Conservation (phyloP, 768 basidiomycete species). For the Lentinula aciculospora region DNA sequence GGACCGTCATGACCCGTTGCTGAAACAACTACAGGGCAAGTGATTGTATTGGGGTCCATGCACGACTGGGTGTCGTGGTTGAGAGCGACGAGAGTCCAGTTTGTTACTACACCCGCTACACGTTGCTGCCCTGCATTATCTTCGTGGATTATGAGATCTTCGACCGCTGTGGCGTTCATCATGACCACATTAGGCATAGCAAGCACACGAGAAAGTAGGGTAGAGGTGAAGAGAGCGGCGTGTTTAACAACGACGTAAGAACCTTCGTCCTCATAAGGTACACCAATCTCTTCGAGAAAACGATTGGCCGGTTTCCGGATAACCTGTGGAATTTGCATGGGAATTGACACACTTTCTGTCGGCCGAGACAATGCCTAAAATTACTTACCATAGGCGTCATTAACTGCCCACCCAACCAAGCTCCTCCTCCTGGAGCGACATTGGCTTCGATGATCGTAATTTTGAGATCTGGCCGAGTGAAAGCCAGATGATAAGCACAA, state of each 20-base stretch:
- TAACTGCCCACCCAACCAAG: constrained; percentile 75
- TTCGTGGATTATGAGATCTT: constrained; percentile 67
- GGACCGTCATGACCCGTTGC: constrained; percentile 76
- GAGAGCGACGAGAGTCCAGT: constrained; percentile 47
- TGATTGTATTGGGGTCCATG: constrained; percentile 79
- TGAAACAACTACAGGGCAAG: constrained; percentile 68
- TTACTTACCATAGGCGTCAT: constrained; percentile 69
- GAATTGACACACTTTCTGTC: neutral
- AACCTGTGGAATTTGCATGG: constrained; percentile 33
- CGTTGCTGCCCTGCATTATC: constrained; percentile 51
- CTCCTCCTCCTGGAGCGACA: constrained; percentile 75
- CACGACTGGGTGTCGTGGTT: constrained; percentile 74
- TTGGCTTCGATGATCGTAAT: constrained; percentile 37
- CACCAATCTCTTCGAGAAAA: constrained; percentile 64
- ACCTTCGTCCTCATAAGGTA: constrained; percentile 77
- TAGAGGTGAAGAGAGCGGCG: constrained; percentile 77
- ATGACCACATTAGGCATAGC: constrained; percentile 66
- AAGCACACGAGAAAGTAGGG: constrained; percentile 65
- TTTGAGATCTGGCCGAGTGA: constrained; percentile 58
- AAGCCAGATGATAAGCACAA: constrained; percentile 70
- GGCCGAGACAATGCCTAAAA: neutral
- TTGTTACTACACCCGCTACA: constrained; percentile 45
- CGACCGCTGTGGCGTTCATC: constrained; percentile 78
- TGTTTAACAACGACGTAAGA: constrained; percentile 77
- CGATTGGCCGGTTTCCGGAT: constrained; percentile 73